Percentiles rank a stretch among this genome's conserved stretches.
These are phyloP conservation scores for Aspergillus chevalieri DNA, from an alignment of 2,329 filamentous ascomycete species.

Conservation along the genomic window DNA sequence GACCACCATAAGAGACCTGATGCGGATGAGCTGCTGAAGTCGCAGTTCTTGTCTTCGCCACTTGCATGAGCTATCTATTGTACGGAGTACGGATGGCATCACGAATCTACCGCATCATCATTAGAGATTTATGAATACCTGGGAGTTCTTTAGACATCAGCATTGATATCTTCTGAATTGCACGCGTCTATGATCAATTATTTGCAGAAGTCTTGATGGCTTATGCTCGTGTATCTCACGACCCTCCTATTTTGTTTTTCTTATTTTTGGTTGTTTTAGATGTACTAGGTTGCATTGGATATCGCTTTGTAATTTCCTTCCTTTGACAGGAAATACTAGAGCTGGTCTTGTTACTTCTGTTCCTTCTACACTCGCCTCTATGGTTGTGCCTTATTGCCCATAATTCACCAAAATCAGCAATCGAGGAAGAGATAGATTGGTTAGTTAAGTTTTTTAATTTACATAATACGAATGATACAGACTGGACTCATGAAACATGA, in stretches of 20 bases:
- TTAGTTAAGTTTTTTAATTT: no score
- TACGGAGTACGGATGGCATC: no score
- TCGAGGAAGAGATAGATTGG: no score
- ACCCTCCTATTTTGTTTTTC: background rate
- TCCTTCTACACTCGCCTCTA: no score
- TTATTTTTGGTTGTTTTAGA: background rate
- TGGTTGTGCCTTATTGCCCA: no score
- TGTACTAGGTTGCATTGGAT: background rate
- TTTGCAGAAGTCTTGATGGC: background rate
- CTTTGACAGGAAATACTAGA: background rate
- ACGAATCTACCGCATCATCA: no score
- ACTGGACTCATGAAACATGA: no score
- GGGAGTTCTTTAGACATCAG: background rate
- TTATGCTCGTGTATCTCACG: background rate
- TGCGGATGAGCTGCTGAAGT: conserved; percentile 81
- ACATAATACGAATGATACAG: no score
- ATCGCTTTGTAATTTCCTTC: conserved; percentile 1
- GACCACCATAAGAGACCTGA: conserved; percentile 88
- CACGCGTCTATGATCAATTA: background rate
- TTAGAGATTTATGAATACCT: conserved; percentile 1
- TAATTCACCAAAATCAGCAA: no score
- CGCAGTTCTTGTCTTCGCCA: conserved; percentile 67
- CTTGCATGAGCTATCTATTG: conserved; percentile 46
- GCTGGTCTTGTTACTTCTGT: background rate
- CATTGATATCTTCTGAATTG: background rate